Conservation (phyloP, 2,329 filamentous ascomycete genomes). For the Trichophyton simii region DNA sequence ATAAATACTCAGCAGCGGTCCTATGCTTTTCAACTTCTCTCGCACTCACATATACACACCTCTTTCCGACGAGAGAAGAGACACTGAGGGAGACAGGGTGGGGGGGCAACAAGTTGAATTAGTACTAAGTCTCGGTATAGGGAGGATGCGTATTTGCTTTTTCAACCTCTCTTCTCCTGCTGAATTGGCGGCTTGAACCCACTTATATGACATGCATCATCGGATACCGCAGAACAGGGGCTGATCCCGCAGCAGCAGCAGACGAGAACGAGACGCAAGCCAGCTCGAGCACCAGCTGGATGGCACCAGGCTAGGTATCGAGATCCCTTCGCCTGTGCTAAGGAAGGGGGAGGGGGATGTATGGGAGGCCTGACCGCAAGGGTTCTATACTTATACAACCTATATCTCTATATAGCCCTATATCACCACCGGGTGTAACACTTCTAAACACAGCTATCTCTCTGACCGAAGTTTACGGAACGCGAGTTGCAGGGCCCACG, state of each 20-base stretch:
- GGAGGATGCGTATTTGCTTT: constrained; percentile 1
- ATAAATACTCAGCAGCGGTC: not conserved
- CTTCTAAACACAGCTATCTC: not conserved
- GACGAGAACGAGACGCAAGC: not conserved
- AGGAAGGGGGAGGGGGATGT: not conserved
- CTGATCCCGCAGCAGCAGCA: constrained; percentile 2
- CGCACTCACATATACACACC: too few species aligned
- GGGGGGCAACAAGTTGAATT: not conserved
- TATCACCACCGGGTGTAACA: not conserved
- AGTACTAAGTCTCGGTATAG: not conserved
- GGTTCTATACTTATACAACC: not conserved
- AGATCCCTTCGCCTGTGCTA: not conserved
- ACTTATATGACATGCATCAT: constrained; percentile 5
- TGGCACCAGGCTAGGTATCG: not conserved
- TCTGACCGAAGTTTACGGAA: not conserved
- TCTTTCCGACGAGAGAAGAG: too few species aligned
- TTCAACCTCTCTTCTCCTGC: not conserved
- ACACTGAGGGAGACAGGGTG: not conserved
- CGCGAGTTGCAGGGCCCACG: not conserved
- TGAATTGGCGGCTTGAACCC: constrained; percentile 4
- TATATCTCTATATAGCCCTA: not conserved
- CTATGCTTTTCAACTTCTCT: too few species aligned
- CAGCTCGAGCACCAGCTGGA: not conserved
- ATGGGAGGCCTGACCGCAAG: not conserved
- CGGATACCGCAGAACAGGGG: constrained; percentile 1